Base-by-base conservation (phyloP, 2,329 filamentous ascomycete species). In the Elsinoe arachidis region DNA sequence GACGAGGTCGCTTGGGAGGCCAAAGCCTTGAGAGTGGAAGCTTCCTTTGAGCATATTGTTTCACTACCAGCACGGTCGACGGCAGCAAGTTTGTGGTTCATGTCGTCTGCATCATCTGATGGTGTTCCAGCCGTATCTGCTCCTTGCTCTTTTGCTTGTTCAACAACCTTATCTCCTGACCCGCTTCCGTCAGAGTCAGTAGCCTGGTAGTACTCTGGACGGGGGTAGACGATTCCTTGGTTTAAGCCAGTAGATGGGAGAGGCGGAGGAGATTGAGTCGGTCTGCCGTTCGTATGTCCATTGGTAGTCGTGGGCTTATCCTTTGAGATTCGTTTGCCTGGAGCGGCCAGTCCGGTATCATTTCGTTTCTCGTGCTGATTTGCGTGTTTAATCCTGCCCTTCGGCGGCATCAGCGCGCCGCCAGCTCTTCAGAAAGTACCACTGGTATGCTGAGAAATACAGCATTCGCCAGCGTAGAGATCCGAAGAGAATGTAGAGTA, bases 331-430 rank as follows among this genome's bases (percentile, higher is more conserved):
- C 85, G 84, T 78, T 85, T 89, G 64, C 85, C 86, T 55, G 87
- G 83, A 68, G 85, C 85, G 79, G 90, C 86, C 72, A 90, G 79
- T 69, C 89, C 90, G 85, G 88, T 90, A 76, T 96, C 90, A 76
- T 95, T 87, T 73, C 87, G 84, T 65, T 73, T 76, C 70, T 76
- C 73, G 67, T 74, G 74, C 70, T 72, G 69, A 68, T 74, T 73
- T 68, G 74, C 69, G 64, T 66, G 65, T 69, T 70, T 71, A 66
- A 67, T 69, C 67, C 73, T 74, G 67, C 66, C 68, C 69, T 73
- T 75, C 63, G 73, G 71, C 73, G 76, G 76, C 76, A 78, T 78
- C 68, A 73, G 69, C 65, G 63, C 60, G 61, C 61, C 65, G 64
- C 63, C 62, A 59, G 56, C 51, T 59, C 34, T 44, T 56, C 38